Evolutionary conservation across 176 grass and related monocot species (phyloP).

Genomic region (Zea mays): DNA sequence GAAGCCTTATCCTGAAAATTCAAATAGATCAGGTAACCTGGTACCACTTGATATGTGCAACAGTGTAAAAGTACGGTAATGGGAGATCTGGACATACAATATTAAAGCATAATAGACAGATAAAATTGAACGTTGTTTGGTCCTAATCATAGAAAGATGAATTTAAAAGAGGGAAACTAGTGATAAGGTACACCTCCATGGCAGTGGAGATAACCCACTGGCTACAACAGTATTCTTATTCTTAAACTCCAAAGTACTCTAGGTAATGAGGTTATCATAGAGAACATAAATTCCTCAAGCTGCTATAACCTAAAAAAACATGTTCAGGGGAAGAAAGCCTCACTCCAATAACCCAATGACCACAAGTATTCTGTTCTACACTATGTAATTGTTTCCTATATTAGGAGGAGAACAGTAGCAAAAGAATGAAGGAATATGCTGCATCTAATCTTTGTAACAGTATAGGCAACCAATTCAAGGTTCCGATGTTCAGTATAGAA

Average conservation of each 20-base stretch:
- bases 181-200: conserved; percentile 21
- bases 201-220: conserved; percentile 7
- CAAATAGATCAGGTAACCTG: conserved; percentile 60
- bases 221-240: conserved; percentile 17
- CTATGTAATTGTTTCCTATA: background rate
- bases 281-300: conserved; percentile 10
- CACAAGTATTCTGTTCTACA: background rate
- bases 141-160: background rate
- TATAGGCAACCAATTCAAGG: conserved; percentile 19
- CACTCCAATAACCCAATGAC: conserved; percentile 25
- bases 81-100: conserved; percentile 6
- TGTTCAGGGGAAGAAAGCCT: background rate
- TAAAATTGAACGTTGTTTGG: background rate
- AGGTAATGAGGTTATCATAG: conserved; percentile 3
- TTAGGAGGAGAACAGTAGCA: background rate
- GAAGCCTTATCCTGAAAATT: conserved; percentile 78
- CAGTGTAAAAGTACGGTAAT: conserved; percentile 28
- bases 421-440: conserved; percentile 7
- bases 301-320: conserved; percentile 2
- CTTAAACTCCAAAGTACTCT: background rate
- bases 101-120: conserved; percentile 11
- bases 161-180: background rate
- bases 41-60: conserved; percentile 29
- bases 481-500: background rate
- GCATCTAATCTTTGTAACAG: background rate